These are phyloP conservation scores for Candida sp. DNA, from an alignment of 1,139 yeast genomes.

Conservation along the genomic window DNA sequence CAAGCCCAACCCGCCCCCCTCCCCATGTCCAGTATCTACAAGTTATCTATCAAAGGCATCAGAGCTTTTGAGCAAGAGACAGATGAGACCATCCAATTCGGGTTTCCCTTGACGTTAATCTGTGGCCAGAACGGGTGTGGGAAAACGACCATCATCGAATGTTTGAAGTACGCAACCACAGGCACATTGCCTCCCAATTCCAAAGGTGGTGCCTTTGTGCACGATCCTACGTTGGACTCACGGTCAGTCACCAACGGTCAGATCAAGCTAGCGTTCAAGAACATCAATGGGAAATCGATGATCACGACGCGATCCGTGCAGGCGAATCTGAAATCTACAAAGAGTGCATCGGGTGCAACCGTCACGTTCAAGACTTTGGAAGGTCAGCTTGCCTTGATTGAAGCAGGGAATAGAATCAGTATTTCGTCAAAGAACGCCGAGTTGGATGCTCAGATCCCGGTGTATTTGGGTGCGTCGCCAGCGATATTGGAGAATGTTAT, in stretches of 20 bases:
- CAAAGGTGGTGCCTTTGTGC: constrained; percentile 95
- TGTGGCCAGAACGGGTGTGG: constrained; percentile 99
- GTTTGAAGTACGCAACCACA: constrained; percentile 92
- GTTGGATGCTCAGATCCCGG: constrained; percentile 81
- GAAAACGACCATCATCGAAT: constrained; percentile 97
- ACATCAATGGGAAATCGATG: constrained; percentile 78
- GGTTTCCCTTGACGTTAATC: constrained; percentile 87
- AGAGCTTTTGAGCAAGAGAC: constrained; percentile 87
- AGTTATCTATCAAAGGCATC: constrained; percentile 88
- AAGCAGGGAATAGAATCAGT: constrained; percentile 70
- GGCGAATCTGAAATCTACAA: constrained; percentile 53
- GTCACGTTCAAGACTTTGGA: constrained; percentile 89
- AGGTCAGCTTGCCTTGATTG: constrained; percentile 77
- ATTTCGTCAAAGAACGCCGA: constrained; percentile 87
- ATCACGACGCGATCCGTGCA: constrained; percentile 88
- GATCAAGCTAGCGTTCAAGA: constrained; percentile 84
- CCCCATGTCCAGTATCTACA: constrained; percentile 67
- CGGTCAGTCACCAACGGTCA: constrained; percentile 86
- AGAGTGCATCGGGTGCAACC: constrained; percentile 27
- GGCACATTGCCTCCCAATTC: constrained; percentile 97
- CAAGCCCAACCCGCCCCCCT: no score
- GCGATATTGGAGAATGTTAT: constrained; percentile 92
- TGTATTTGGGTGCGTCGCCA: constrained; percentile 83
- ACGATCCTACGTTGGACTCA: constrained; percentile 86
- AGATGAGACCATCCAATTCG: constrained; percentile 88